Conservation (phyloP, 495 filamentous ascomycete species). For the Xylona heveae region DNA sequence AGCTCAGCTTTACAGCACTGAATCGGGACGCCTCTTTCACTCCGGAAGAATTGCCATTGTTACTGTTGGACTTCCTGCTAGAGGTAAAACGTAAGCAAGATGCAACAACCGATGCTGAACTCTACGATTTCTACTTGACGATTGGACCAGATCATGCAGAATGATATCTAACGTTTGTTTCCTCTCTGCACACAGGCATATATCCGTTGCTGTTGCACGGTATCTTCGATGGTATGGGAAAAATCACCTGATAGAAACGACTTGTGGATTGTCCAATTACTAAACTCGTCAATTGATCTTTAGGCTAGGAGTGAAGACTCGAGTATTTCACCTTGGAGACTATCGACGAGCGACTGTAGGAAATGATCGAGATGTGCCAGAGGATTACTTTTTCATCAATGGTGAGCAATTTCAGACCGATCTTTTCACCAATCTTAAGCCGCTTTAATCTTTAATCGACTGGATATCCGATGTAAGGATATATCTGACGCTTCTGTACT, state of each 20-base stretch:
- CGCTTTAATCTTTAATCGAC: neutral
- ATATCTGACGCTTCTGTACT: slow-evolving; percentile 4
- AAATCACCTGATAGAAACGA: slow-evolving; percentile 5
- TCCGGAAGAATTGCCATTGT: slow-evolving; percentile 93
- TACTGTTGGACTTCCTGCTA: slow-evolving; percentile 85
- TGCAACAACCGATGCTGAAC: slow-evolving; percentile 7
- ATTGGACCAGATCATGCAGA: too few relatives aligned
- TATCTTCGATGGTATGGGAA: slow-evolving; percentile 73
- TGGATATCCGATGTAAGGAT: neutral
- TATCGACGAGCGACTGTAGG: slow-evolving; percentile 86
- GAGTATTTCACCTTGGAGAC: slow-evolving; percentile 92
- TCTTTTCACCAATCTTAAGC: neutral
- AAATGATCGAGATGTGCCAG: slow-evolving; percentile 66
- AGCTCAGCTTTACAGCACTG: slow-evolving; percentile 93
- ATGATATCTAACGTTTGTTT: too few relatives aligned
- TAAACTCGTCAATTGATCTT: neutral
- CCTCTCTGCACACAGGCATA: slow-evolving; percentile 66
- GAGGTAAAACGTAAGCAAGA: slow-evolving; percentile 84
- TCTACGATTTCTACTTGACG: too few relatives aligned
- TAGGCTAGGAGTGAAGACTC: slow-evolving; percentile 93
- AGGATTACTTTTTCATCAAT: slow-evolving; percentile 96
- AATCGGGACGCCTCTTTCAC: slow-evolving; percentile 91
- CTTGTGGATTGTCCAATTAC: neutral
- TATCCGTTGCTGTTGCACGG: slow-evolving; percentile 81
- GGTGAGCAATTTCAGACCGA: slow-evolving; percentile 19